phyloP scores from a whole-genome alignment of 768 basidiomycete species.

The Lactarius evosmus region DNA sequence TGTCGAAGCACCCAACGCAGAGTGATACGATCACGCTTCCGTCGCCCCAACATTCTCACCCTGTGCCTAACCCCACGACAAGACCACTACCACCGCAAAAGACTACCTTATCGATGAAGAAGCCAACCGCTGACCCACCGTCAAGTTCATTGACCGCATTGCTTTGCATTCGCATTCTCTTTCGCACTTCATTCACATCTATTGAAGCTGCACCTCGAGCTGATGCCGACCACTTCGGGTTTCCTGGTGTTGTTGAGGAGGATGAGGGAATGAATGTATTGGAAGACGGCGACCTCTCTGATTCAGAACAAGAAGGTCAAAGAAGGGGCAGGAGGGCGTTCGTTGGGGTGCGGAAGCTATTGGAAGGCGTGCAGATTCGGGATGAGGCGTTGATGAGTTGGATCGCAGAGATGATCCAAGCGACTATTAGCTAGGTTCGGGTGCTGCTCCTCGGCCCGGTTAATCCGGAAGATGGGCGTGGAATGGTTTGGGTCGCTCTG shows the following conservation, averaged over 20 bases:
- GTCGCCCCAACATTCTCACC: slow-evolving; percentile 50
- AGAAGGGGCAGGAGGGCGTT: slow-evolving; percentile 71
- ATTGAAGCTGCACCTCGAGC: slow-evolving; percentile 63
- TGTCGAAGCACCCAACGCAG: slow-evolving; percentile 62
- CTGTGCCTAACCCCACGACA: slow-evolving; percentile 57
- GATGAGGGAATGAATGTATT: slow-evolving; percentile 60
- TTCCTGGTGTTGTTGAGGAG: slow-evolving; percentile 79
- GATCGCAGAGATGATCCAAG: slow-evolving; percentile 60
- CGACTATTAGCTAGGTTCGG: slow-evolving; percentile 22
- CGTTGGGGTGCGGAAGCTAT: slow-evolving; percentile 49
- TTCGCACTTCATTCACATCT: slow-evolving; percentile 73
- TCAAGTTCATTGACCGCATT: slow-evolving; percentile 76
- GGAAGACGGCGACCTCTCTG: slow-evolving; percentile 30
- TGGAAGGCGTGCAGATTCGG: slow-evolving; percentile 63
- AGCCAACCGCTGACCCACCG: slow-evolving; percentile 61
- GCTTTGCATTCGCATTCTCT: slow-evolving; percentile 79
- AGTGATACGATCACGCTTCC: slow-evolving; percentile 73
- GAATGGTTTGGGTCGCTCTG: background rate
- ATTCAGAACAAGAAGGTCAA: slow-evolving; percentile 63
- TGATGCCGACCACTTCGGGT: slow-evolving; percentile 85
- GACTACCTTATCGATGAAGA: slow-evolving; percentile 55
- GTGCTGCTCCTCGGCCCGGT: background rate
- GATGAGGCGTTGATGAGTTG: slow-evolving; percentile 60
- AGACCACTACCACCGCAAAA: slow-evolving; percentile 71
- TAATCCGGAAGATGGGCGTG: background rate